These are phyloP conservation scores for Xerocomus amazonicus DNA, from an alignment of 1,284 basidiomycete species.

Conservation along the genomic window DNA sequence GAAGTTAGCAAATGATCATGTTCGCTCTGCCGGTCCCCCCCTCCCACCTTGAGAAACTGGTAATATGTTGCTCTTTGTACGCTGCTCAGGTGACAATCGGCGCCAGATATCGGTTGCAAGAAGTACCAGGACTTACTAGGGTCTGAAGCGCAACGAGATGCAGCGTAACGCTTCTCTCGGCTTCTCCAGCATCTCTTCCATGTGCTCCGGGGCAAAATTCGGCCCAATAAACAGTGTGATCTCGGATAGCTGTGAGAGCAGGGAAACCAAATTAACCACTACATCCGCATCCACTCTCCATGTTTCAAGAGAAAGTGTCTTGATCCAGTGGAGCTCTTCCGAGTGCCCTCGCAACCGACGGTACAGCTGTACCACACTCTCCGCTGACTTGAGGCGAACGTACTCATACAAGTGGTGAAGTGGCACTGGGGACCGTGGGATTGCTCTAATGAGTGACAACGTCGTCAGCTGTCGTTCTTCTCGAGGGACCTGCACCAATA, in stretches of 20 bases:
- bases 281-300: constrained; percentile 65
- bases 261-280: constrained; percentile 50
- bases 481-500: constrained; percentile 45
- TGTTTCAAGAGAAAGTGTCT: constrained; percentile 46
- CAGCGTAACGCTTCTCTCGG: constrained; percentile 38
- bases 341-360: constrained; percentile 41
- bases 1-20: constrained; percentile 4
- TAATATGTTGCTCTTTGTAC: constrained; percentile 65
- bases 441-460: constrained; percentile 51
- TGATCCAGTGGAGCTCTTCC: constrained; percentile 39
- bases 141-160: constrained; percentile 59
- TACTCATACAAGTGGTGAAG: constrained; percentile 47
- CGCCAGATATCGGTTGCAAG: background rate
- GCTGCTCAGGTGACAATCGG: constrained; percentile 32
- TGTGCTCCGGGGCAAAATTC: constrained; percentile 61
- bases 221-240: constrained; percentile 55
- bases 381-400: constrained; percentile 42
- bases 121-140: constrained; percentile 50
- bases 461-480: constrained; percentile 40
- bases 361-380: constrained; percentile 47
- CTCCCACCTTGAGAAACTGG: constrained; percentile 57
- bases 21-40: background rate
- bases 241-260: constrained; percentile 46
- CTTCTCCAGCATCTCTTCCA: constrained; percentile 53
- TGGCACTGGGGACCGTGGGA: constrained; percentile 54